Evolutionary conservation across 2,329 filamentous ascomycete species (phyloP).

Genomic region (Parasarocladium wereldwijsianum): DNA sequence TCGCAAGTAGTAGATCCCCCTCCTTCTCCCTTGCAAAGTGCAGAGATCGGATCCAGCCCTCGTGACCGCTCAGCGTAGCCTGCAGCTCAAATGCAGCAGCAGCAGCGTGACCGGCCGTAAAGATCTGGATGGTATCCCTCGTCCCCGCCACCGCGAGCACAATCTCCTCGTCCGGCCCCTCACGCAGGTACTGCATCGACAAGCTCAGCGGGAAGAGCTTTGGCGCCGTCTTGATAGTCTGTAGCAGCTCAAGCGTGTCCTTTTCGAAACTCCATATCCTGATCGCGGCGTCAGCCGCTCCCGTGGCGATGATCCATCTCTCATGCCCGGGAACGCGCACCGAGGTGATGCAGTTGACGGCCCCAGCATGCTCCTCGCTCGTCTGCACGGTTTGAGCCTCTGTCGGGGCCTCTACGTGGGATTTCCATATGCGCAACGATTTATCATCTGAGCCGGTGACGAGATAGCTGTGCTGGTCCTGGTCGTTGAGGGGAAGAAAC

Average conservation of each 20-base stretch:
- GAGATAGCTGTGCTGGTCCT: conserved; percentile 39
- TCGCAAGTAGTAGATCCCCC: conserved; percentile 69
- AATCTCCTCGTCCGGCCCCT: conserved; percentile 23
- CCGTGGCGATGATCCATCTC: conserved; percentile 52
- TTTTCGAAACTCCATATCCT: conserved; percentile 52
- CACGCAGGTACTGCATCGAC: conserved; percentile 48
- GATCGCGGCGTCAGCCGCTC: conserved; percentile 63
- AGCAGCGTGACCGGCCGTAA: conserved; percentile 35
- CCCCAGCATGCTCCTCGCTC: conserved; percentile 48
- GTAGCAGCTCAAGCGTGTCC: conserved; percentile 36
- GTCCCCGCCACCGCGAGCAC: conserved; percentile 81
- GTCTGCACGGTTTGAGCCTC: conserved; percentile 33
- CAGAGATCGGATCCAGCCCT: conserved; percentile 85
- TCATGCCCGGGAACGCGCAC: conserved; percentile 15
- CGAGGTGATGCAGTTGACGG: conserved; percentile 55
- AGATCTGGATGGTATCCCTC: conserved; percentile 67
- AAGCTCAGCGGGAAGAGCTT: conserved; percentile 72
- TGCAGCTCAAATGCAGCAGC: conserved; percentile 47
- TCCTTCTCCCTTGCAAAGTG: conserved; percentile 54
- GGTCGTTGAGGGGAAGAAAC: conserved; percentile 45
- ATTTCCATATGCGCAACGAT: conserved; percentile 57
- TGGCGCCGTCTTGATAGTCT: conserved; percentile 59
- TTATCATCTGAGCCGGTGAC: conserved; percentile 74
- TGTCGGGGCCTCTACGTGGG: conserved; percentile 9
- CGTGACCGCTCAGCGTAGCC: conserved; percentile 73